Evolutionary conservation across 768 basidiomycete genomes (phyloP), one percentile per base, ranked within the genome.

Genomic region (Daedaleopsis sinensis): DNA sequence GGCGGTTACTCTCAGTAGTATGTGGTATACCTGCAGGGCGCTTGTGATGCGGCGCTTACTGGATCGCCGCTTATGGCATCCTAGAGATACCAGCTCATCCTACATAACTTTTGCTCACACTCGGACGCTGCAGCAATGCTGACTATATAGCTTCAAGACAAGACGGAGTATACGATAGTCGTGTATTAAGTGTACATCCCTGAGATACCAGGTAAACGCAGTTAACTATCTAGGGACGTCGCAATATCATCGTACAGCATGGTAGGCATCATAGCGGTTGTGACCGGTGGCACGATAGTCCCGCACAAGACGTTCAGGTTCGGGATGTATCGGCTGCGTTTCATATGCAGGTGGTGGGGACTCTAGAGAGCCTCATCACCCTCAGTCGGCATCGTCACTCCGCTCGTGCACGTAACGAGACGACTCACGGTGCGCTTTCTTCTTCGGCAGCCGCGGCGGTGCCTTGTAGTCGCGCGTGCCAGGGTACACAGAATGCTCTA

Each of bases 381-480:
- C 18, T 18, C 1, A 10, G 10, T 15, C 23, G 15, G 18, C 44
- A 13, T 4, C 10, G 8, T 21, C n/a, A 42, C 11, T 42, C 18
- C 13, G 11, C 39, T 13, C 13, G 18, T 42, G 39, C 39, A 42
- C 4, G 27, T 7, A 7, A 32, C 18, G 39, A 42, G 39, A 42
- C 3, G 11, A 18, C 39, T 42, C 18, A 42, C 39, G 39, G 2
- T 42, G 27, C 27, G 27, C 27, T 32, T 32, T 32, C 43, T 52
- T 61, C 60, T 57, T 61, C 50, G 50, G 49, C 21, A 47, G 23
- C 23, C 52, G 50, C 1, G 51, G 61, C 23, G 61, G 61, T 44
- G 55, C 46, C 27, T 57, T 62, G 55, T 62, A 62, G 37, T 62
- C 61, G 10, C 61, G 13, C 46, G 61, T 48, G 12, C 61, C 61